Conservation (phyloP, 2,329 filamentous ascomycete genomes). For the Alternaria consortialis region DNA sequence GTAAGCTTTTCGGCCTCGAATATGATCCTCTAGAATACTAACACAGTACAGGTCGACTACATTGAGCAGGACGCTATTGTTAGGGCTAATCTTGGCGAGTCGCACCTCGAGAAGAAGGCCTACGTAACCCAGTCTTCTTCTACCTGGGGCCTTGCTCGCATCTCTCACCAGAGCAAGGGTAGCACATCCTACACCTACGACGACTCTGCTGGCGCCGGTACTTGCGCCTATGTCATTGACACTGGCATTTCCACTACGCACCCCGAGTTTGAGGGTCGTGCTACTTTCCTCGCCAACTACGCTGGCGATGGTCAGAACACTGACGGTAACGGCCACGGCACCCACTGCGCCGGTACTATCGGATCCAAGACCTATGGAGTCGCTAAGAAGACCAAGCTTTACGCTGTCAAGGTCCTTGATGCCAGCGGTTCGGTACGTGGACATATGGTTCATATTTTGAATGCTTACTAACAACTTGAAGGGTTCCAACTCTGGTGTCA, state of each 20-base stretch:
- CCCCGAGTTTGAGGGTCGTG: conserved; percentile 52
- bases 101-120: conserved; percentile 42
- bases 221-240: conserved; percentile 70
- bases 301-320: conserved; percentile 47
- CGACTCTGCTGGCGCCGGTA: conserved; percentile 47
- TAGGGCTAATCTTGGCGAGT: conserved; percentile 36
- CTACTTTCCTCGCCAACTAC: conserved; percentile 50
- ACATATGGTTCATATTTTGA: conserved; percentile 5
- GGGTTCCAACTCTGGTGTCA: conserved; percentile 54
- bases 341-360: conserved; percentile 50
- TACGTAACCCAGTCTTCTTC: conserved; percentile 51
- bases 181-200: conserved; percentile 52
- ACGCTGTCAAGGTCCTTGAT: conserved; percentile 54
- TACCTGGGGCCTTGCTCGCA: conserved; percentile 54
- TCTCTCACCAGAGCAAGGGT: conserved; percentile 48
- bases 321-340: conserved; percentile 53
- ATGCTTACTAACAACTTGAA: conserved; percentile 17
- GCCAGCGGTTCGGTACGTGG: conserved; percentile 45
- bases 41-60: conserved; percentile 45
- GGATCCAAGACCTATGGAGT: conserved; percentile 51
- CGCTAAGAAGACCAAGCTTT: conserved; percentile 51
- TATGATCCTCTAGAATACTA: conserved; percentile 1
- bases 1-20: conserved; percentile 24
- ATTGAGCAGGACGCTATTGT: conserved; percentile 53
- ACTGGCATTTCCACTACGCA: conserved; percentile 69